Conservation (phyloP, 1,284 basidiomycete species). For the Irpex lacteus region DNA sequence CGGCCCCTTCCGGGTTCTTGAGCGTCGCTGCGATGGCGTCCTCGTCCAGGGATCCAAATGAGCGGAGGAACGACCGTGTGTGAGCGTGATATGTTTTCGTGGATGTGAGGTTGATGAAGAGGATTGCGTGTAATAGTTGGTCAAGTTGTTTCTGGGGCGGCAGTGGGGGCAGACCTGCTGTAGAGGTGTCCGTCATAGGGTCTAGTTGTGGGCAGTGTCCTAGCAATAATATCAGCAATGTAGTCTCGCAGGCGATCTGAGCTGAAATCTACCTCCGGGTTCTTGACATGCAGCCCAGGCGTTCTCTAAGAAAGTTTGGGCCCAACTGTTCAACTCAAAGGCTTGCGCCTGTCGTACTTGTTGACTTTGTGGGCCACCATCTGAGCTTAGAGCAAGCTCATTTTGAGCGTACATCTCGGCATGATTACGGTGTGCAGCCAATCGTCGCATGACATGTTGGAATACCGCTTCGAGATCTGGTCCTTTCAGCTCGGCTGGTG, state of each 20-base stretch:
- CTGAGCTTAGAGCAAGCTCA: slow-evolving; percentile 32
- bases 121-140: slow-evolving; percentile 44
- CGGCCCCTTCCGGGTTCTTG: slow-evolving; percentile 45
- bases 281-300: slow-evolving; percentile 49
- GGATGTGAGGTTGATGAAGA: slow-evolving; percentile 49
- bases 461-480: slow-evolving; percentile 39
- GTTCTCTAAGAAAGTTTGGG: slow-evolving; percentile 40
- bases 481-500: slow-evolving; percentile 38
- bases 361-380: slow-evolving; percentile 19
- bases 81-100: slow-evolving; percentile 50
- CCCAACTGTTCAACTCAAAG: slow-evolving; percentile 42
- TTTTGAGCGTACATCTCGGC: slow-evolving; percentile 37
- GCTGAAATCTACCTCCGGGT: slow-evolving; percentile 35
- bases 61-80: slow-evolving; percentile 47
- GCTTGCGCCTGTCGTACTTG: slow-evolving; percentile 33
- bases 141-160: slow-evolving; percentile 34
- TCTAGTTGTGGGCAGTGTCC: slow-evolving; percentile 41
- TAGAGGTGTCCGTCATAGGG: slow-evolving; percentile 44
- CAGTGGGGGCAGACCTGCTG: slow-evolving; percentile 37
- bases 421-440: slow-evolving; percentile 47
- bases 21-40: slow-evolving; percentile 41
- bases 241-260: neutral
- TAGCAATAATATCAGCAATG: slow-evolving; percentile 7
- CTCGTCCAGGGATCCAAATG: slow-evolving; percentile 43
- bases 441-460: slow-evolving; percentile 40